Percentiles rank a stretch among this genome's conserved stretches.
Conservation (phyloP, 2,329 filamentous ascomycete genomes). For the Madurella mycetomatis region DNA sequence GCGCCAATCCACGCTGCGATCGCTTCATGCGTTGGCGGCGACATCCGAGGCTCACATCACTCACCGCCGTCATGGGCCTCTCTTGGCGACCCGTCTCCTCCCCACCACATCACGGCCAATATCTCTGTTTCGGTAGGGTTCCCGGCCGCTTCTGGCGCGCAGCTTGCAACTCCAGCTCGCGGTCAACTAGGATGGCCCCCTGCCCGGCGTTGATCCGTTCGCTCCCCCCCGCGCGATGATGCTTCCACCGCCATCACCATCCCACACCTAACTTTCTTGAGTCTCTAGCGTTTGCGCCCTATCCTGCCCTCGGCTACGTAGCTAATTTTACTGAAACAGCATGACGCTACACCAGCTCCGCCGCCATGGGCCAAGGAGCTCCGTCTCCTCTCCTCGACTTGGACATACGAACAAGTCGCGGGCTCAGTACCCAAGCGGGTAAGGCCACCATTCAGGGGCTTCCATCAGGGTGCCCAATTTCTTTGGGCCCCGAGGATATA, state of each 20-base stretch:
- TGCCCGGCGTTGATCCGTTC: background rate
- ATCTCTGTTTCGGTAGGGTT: conserved; percentile 10
- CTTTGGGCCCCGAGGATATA: conserved; percentile 10
- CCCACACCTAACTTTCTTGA: background rate
- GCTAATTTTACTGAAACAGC: conserved; percentile 24
- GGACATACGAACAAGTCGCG: background rate
- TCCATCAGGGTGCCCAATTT: background rate
- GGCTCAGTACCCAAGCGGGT: conserved; percentile 2
- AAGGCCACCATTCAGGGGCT: conserved; percentile 4
- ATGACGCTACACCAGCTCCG: background rate
- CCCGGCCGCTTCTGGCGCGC: background rate
- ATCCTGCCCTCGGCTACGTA: background rate
- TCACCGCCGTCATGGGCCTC: conserved; percentile 5
- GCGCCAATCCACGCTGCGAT: background rate
- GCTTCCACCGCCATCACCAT: background rate
- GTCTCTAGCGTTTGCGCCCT: background rate
- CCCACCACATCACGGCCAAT: conserved; percentile 1
- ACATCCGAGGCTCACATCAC: conserved; percentile 14
- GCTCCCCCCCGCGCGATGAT: background rate
- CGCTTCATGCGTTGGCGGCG: conserved; percentile 4
- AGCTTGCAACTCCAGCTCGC: background rate
- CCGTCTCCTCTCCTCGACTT: conserved; percentile 1
- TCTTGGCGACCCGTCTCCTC: conserved; percentile 4
- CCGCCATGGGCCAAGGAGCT: background rate
- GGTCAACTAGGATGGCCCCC: conserved; percentile 5